These are phyloP conservation scores for Rubia tinctorum DNA, from an alignment of 305 asterid species.

Conservation along the genomic window DNA sequence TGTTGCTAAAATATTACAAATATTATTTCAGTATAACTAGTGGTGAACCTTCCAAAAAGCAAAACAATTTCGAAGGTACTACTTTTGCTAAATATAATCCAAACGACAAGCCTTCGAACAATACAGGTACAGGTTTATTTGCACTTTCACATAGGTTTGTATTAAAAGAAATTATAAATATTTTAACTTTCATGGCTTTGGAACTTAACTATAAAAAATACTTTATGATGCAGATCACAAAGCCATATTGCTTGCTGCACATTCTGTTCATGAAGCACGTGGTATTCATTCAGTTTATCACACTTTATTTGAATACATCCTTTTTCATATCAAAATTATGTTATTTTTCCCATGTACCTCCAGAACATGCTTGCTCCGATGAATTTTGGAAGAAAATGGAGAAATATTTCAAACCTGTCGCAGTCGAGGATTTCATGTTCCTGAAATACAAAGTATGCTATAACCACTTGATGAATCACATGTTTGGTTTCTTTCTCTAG, in stretches of 20 bases:
- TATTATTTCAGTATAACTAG: too few relatives aligned
- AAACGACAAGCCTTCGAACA: too few relatives aligned
- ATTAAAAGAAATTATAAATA: too few relatives aligned
- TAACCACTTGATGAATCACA: not conserved
- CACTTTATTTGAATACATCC: not conserved
- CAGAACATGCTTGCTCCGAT: slow-evolving; percentile 19
- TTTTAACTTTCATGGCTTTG: too few relatives aligned
- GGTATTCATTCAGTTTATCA: not conserved
- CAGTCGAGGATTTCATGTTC: slow-evolving; percentile 5
- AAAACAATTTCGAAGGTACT: too few relatives aligned
- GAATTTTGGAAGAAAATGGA: slow-evolving; percentile 25
- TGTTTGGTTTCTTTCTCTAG: not conserved
- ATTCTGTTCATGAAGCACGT: slow-evolving; percentile 3
- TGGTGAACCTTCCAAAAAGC: too few relatives aligned
- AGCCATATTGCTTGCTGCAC: slow-evolving; percentile 11
- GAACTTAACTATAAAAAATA: too few relatives aligned
- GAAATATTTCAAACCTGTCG: slow-evolving; percentile 10
- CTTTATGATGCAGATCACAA: slow-evolving; percentile 1
- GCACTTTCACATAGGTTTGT: too few relatives aligned
- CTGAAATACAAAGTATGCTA: slow-evolving; percentile 9
- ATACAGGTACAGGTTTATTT: too few relatives aligned
- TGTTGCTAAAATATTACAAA: too few relatives aligned
- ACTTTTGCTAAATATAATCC: too few relatives aligned
- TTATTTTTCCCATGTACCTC: slow-evolving; percentile 4
- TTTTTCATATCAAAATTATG: slow-evolving; percentile 1